phyloP scores from a whole-genome alignment of 2,329 filamentous ascomycete genomes.

The Xenoacremonium recifei region DNA sequence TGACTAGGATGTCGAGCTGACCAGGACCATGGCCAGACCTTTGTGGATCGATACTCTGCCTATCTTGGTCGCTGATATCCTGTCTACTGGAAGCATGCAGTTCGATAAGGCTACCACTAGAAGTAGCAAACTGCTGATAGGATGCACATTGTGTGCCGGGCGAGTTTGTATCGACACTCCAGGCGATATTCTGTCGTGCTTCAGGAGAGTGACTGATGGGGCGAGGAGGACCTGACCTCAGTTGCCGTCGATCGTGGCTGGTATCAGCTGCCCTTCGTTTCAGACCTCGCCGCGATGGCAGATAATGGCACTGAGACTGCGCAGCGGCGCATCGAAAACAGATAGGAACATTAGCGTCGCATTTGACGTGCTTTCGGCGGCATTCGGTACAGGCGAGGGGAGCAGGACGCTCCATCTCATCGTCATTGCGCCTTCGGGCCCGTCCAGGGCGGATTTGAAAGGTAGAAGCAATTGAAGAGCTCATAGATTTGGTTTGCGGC shows the following conservation, averaged over 20 bases:
- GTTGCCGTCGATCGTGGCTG: too few relatives aligned
- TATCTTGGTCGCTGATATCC: background rate
- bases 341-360: slow-evolving; percentile 18
- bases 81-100: background rate
- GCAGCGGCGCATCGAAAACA: slow-evolving; percentile 18
- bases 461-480: too few relatives aligned
- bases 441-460: too few relatives aligned
- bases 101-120: background rate
- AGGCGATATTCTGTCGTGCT: slow-evolving; percentile 7
- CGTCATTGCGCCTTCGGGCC: slow-evolving; percentile 9
- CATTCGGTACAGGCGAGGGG: slow-evolving; percentile 21
- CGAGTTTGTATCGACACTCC: slow-evolving; percentile 6
- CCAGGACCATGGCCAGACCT: background rate
- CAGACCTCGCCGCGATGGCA: slow-evolving; percentile 19
- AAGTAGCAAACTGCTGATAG: background rate
- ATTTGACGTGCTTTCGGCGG: slow-evolving; percentile 22
- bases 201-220: background rate
- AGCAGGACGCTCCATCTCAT: slow-evolving; percentile 5
- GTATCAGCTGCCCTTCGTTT: too few relatives aligned
- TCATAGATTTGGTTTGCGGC: too few relatives aligned
- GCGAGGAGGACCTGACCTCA: background rate
- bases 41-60: background rate
- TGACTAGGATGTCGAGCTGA: background rate
- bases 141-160: background rate
- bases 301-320: slow-evolving; percentile 12